Conservation (phyloP, 2,329 filamentous ascomycete genomes). For the Niveomyces coronatus region DNA sequence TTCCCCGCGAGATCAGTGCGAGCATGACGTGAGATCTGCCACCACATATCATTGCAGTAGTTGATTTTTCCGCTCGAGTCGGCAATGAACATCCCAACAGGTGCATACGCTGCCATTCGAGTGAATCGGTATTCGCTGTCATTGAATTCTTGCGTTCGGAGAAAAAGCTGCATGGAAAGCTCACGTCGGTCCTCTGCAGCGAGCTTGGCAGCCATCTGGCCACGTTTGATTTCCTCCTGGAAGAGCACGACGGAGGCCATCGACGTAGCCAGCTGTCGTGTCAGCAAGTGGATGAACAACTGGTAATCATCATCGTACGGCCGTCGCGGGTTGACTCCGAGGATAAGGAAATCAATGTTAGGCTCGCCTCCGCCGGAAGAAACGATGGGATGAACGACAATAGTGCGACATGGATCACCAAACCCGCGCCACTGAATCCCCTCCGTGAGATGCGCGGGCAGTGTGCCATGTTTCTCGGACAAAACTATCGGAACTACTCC, state of each 20-base stretch:
- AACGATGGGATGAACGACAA: conserved; percentile 70
- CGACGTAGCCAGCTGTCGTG: conserved; percentile 67
- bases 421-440: conserved; percentile 62
- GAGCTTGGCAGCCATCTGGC: conserved; percentile 61
- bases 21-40: conserved; percentile 58
- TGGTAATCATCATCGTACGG: conserved; percentile 75
- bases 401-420: conserved; percentile 56
- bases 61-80: conserved; percentile 59
- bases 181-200: conserved; percentile 69
- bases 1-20: conserved; percentile 47
- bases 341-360: conserved; percentile 66
- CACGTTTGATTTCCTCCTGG: conserved; percentile 70
- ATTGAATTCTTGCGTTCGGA: conserved; percentile 50
- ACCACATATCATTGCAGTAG: conserved; percentile 75
- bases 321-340: conserved; percentile 68
- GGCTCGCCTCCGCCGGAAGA: conserved; percentile 61
- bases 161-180: conserved; percentile 62
- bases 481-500: conserved; percentile 57
- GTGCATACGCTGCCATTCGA: conserved; percentile 74
- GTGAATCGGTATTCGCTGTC: conserved; percentile 71
- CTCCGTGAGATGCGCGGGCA: conserved; percentile 54
- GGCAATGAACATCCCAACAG: conserved; percentile 80
- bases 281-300: conserved; percentile 65
- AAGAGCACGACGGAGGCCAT: conserved; percentile 74
- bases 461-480: conserved; percentile 53